Base-by-base conservation (phyloP, 192 early-diverging fungal species). In the Coemansia sp. region DNA sequence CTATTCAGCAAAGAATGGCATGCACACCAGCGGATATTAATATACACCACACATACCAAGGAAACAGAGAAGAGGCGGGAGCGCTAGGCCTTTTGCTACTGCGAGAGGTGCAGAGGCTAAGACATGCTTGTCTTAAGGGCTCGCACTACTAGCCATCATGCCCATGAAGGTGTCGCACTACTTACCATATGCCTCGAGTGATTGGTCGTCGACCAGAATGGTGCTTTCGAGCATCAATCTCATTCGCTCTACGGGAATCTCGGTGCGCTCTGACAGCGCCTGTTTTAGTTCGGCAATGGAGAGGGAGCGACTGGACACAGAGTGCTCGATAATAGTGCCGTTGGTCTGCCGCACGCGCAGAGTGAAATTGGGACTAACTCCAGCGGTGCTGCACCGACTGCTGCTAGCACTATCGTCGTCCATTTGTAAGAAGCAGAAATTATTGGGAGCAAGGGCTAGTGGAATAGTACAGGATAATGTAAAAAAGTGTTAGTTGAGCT, bases 111-210 rank as follows among this genome's bases (percentile, higher is more conserved):
- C 50, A 53, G 50, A 28, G 25, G 21, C 50, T 28, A 53, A 53
- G 50, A 53, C 50, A 53, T 2, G 50, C 50, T 2, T 23, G 23
- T 26, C 11, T 26, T 26, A 26, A 50, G 25, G 47, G 47, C 18
- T 45, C 39, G 39, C 39, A 47, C 43, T 47, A 47, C 43, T 47
- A 47, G n/a, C 43, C 56, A 43, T 25, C 26, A 16, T 8, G 47
- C 23, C 23, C 16, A 48, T 1, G 14, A 53, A 35, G 11, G 35
- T 2, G 13, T 14, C 7, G 25, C 10, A 18, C 14, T 31, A 78
- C 77, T 75, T 66, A 67, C 77, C 66, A 60, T 75, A 80, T 31
- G 66, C 55, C 13, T 61, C 69, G n/a, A 80, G 69, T 13, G 68
- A 55, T 38, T 65, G 65, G 56, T 50, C 62, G 77, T 80, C 77